Base-by-base conservation (phyloP, 805 yeast genomes). In the Starmerella roubikii region DNA sequence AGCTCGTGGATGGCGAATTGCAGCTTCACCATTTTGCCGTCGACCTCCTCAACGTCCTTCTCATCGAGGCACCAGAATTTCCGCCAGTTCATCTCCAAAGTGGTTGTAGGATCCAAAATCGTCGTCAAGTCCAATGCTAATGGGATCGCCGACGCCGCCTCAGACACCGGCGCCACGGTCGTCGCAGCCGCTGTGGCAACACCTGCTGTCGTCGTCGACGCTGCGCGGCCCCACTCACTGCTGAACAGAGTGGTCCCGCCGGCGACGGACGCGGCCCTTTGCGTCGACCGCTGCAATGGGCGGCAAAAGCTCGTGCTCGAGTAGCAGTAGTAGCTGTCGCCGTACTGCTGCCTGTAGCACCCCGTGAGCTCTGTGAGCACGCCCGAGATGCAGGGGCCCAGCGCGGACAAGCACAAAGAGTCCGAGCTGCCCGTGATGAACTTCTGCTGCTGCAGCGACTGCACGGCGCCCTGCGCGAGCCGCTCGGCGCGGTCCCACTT, bases 1-100 rank as follows among this genome's bases (percentile, higher is more conserved):
- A 82, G 60, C 53, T 83, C 94, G 57, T 78, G 84, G 3, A 81
- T 68, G 41, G 76, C 74, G 40, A 82, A 76, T 54, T 83, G 94
- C 27, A 74, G 66, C 50, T 72, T 73, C n/a, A 74, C 64, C 15
- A 35, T 19, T 12, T 31, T 34, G 3, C 39, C 32, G 30, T 56
- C 58, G 3, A 44, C 35, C 15, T 40, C 44, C 7, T 39, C 46
- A 5, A 48, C 26, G 18, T 44, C 48, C 3, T 38, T 41, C 19
- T 47, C 39, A 3, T 47, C 47, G 10, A 52, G 26, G 3, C 34
- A 30, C 55, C 55, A 52, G 38, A 33, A 52, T 13, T 39, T 38
- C 9, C 48, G 44, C 55, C 55, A 52, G 36, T 52, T 52, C 47
- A 51, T 48, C 27, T 51, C 53, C 11, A 47, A 30, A 3, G 37